Percentiles rank a stretch among this genome's conserved stretches.
Conservation (phyloP, 2,329 filamentous ascomycete species). For the Amauroascus verrucosus region DNA sequence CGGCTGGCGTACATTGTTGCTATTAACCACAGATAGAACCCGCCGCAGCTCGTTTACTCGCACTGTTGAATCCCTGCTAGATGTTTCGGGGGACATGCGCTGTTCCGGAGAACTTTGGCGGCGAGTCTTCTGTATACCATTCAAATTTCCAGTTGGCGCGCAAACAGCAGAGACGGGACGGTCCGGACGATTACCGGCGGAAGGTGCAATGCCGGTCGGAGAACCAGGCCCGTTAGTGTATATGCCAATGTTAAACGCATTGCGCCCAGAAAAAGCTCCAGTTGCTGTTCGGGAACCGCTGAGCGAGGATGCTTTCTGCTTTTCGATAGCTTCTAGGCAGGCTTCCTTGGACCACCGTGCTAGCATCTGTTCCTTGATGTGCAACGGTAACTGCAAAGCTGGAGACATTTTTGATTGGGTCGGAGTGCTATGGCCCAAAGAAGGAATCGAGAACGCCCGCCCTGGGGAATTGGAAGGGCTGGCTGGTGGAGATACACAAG, state of each 20-base stretch:
- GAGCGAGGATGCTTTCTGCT: slow-evolving; percentile 61
- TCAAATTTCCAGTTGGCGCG: slow-evolving; percentile 19
- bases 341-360: slow-evolving; percentile 68
- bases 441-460: slow-evolving; percentile 51
- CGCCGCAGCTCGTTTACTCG: slow-evolving; percentile 41
- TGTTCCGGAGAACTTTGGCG: slow-evolving; percentile 27
- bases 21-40: slow-evolving; percentile 36
- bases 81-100: slow-evolving; percentile 20
- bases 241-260: slow-evolving; percentile 20
- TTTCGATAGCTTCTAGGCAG: slow-evolving; percentile 57
- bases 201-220: slow-evolving; percentile 21
- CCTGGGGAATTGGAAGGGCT: slow-evolving; percentile 63
- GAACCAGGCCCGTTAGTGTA: slow-evolving; percentile 28
- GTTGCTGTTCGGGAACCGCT: slow-evolving; percentile 63
- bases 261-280: slow-evolving; percentile 19
- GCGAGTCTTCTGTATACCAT: slow-evolving; percentile 25
- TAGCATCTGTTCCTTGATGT: slow-evolving; percentile 65
- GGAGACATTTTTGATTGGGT: slow-evolving; percentile 25
- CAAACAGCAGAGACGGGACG: slow-evolving; percentile 17
- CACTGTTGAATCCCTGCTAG: slow-evolving; percentile 37
- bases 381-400: slow-evolving; percentile 52
- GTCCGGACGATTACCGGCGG: slow-evolving; percentile 17
- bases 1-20: slow-evolving; percentile 25
- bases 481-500: slow-evolving; percentile 49
- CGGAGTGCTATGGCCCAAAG: slow-evolving; percentile 40